Base-by-base conservation (phyloP, 805 yeast species). In the Candida corydali region DNA sequence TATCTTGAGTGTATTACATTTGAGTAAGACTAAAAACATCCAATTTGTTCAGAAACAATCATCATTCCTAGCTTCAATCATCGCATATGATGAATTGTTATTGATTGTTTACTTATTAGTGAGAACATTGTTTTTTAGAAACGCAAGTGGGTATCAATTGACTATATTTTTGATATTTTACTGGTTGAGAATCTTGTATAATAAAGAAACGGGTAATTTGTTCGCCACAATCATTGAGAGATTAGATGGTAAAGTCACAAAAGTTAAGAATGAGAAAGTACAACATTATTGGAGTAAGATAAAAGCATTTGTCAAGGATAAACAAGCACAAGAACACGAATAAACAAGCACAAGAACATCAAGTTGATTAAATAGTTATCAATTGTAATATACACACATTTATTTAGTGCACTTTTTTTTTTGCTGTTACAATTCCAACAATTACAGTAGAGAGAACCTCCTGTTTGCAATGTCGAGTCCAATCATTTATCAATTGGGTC, bases 131-230 rank as follows among this genome's bases (percentile, higher is more conserved):
- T 54, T 80, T 28, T 62, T 82, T 52, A 74, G 82, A 59, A 81
- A 81, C 30, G 69, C 84, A 9, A 70, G 87, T 2, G 93, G 93
- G 3, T 82, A 68, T 55, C 84, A 82, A 33, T 64, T 84, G 51
- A 70, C 70, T 11, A 52, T 75, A 29, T 81, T 80, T 54, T 46
- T 69, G 36, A 55, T 71, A 40, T 77, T 84, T 53, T 80, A 77
- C 61, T 83, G 91, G 88, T 61, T 84, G 46, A 73, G 87, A 59
- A 56, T 84, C 36, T 73, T 82, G 44, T 80, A 69, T 51, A 69
- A 66, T 54, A 64, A 63, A 41, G 68, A 67, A 41, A 70, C 78
- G 3, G 62, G 69, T 36, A 61, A 55, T 38, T 62, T 75, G 45
- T 56, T 76, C 39, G 59, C 51, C 31, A 56, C 69, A 11, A 37